Conservation (phyloP, 108 stramenopile species). For the Nitzschia inconspicua region DNA sequence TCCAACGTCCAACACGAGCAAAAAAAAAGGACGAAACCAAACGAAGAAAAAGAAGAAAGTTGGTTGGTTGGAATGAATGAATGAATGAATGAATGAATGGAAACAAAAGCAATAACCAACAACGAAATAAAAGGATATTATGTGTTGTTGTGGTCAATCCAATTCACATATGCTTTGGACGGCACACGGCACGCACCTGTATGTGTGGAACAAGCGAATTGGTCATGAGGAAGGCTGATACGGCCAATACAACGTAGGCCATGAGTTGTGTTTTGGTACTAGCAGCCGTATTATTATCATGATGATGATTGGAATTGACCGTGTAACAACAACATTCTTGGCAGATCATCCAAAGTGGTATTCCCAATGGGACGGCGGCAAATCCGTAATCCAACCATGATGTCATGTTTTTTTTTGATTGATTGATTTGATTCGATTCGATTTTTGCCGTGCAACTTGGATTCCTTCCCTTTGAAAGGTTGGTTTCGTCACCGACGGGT, state of each 20-base stretch:
- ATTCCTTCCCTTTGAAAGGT: too few species aligned
- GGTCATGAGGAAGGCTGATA: slow-evolving; percentile 40
- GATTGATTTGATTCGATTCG: background rate
- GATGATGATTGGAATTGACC: background rate
- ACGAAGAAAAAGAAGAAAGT: background rate
- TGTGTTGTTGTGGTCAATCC: background rate
- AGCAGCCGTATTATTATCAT: slow-evolving; percentile 7
- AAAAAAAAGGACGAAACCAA: background rate
- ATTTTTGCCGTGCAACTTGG: too few species aligned
- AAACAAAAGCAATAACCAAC: background rate
- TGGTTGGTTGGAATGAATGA: background rate
- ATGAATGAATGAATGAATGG: background rate
- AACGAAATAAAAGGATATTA: background rate
- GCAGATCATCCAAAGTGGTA: slow-evolving; percentile 20
- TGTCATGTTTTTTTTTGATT: background rate
- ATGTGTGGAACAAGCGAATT: slow-evolving; percentile 48
- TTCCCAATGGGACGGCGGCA: slow-evolving; percentile 16
- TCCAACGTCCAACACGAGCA: background rate
- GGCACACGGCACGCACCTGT: slow-evolving; percentile 26
- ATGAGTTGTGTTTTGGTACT: slow-evolving; percentile 49
- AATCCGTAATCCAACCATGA: background rate
- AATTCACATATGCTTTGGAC: too few species aligned
- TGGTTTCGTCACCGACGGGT: too few species aligned
- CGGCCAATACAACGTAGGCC: slow-evolving; percentile 37
- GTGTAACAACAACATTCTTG: background rate